Base-by-base conservation (phyloP, 495 filamentous ascomycete genomes). In the Penicillium ochrochloron region DNA sequence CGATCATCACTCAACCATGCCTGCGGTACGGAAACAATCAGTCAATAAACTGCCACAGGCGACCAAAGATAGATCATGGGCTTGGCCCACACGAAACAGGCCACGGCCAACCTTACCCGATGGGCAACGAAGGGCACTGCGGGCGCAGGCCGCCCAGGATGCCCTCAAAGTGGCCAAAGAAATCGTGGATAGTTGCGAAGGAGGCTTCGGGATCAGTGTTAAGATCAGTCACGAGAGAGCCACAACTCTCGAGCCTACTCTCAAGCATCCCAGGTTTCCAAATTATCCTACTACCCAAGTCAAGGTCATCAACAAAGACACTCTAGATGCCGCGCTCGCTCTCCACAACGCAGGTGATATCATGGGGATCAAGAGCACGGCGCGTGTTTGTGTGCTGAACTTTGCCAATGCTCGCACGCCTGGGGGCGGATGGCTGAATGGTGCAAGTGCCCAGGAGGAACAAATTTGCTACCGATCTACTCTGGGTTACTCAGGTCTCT, bases 381-480 rank as follows among this genome's bases (percentile, higher is more conserved):
- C 75, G 17, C 75, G 75, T 1, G 79, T 89, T 6, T 85, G 82
- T 34, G 77, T 90, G 17, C 76, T 91, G 33, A 90, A 90, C 68
- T 78, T 89, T 66, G 88, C 86, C 10, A 88, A 83, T 12, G 83
- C 83, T 0, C 57, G 77, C 2, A 70, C 56, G 0, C 70, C 78
- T 14, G 88, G 86, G 17, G 87, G 89, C 14, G 84, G 83, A n/a
- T 90, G 83, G 82, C 64, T 80, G 2, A 66, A 75, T 7, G 86
- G 86, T 15, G 63, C 83, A 6, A 69, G 76, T 34, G 87, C 88
- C 3, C 88, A 90, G 69, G 89, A 91, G 70, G 88, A 90, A 73
- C 80, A 83, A 2, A 72, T 90, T n/a, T 90, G 84, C 72, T 88
- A 83, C 68, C 84, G 87, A 42, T 87, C 83, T 63, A 88, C 84